phyloP scores from a whole-genome alignment of 2,329 filamentous ascomycete genomes.

The Aspergillus costaricaensis region DNA sequence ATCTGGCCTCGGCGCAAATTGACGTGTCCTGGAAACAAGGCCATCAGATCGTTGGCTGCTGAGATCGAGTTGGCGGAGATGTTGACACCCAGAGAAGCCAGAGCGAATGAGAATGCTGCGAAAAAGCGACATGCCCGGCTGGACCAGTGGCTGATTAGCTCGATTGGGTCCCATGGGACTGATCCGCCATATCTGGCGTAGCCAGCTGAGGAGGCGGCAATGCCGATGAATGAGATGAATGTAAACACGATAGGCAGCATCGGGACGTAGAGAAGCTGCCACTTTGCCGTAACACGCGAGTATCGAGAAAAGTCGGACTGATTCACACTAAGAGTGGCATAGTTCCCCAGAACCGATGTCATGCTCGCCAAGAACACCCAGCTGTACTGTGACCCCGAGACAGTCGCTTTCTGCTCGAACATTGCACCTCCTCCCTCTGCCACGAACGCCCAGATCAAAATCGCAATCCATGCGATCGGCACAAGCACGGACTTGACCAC shows the following conservation, averaged over 20 bases:
- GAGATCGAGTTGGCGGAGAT: conserved; percentile 56
- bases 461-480: conserved; percentile 62
- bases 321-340: conserved; percentile 55
- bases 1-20: conserved; percentile 61
- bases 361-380: conserved; percentile 57
- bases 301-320: conserved; percentile 61
- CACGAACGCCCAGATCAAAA: conserved; percentile 64
- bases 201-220: conserved; percentile 43
- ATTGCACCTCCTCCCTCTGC: conserved; percentile 55
- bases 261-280: conserved; percentile 54
- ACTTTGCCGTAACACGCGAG: conserved; percentile 50
- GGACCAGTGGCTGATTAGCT: conserved; percentile 42
- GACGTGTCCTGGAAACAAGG: conserved; percentile 55
- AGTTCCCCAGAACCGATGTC: conserved; percentile 54
- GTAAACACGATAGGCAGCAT: conserved; percentile 57
- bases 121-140: conserved; percentile 51
- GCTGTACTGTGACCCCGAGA: conserved; percentile 54
- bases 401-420: conserved; percentile 48
- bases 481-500: conserved; percentile 47
- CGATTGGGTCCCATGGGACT: conserved; percentile 49
- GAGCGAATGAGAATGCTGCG: conserved; percentile 54
- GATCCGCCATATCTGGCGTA: conserved; percentile 38
- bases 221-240: conserved; percentile 54
- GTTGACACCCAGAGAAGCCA: conserved; percentile 59
- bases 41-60: conserved; percentile 58